A percentile compares a stretch with the other conserved stretches of the same genome.
These are phyloP conservation scores for Aspergillus neotritici DNA, from an alignment of 2,329 filamentous ascomycete species.

Conservation along the genomic window DNA sequence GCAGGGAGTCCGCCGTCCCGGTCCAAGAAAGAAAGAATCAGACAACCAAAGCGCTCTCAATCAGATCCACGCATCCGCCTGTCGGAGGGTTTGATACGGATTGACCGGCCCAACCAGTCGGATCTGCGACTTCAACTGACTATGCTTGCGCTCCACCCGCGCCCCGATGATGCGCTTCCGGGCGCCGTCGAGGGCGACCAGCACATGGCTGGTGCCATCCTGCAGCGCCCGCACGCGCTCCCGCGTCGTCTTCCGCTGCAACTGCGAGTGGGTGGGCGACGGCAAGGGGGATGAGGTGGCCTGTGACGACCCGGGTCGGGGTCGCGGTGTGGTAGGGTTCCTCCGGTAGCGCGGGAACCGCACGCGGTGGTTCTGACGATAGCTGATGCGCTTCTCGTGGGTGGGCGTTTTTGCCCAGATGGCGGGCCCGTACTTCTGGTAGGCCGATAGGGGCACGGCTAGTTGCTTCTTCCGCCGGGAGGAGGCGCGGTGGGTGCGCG, in stretches of 20 bases:
- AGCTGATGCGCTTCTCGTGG: slow-evolving; percentile 20
- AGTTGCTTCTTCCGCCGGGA: slow-evolving; percentile 19
- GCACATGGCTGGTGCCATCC: slow-evolving; percentile 22
- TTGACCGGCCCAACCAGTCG: slow-evolving; percentile 36
- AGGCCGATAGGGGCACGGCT: slow-evolving; percentile 31
- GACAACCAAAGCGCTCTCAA: slow-evolving; percentile 1
- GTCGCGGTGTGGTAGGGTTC: background rate
- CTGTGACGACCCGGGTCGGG: slow-evolving; percentile 1
- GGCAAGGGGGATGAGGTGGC: slow-evolving; percentile 15
- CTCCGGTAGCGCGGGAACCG: slow-evolving; percentile 16
- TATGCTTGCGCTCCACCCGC: slow-evolving; percentile 32
- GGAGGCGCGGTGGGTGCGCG: background rate
- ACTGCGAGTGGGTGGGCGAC: slow-evolving; percentile 15
- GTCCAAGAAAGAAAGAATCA: slow-evolving; percentile 5
- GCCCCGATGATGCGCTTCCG: slow-evolving; percentile 30
- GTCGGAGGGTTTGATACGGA: slow-evolving; percentile 20
- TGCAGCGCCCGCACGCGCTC: slow-evolving; percentile 22
- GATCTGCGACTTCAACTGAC: slow-evolving; percentile 38
- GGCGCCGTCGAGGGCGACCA: slow-evolving; percentile 27
- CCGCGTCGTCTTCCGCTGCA: slow-evolving; percentile 23
- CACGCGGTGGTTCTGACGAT: slow-evolving; percentile 15
- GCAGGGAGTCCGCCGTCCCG: too few relatives aligned
- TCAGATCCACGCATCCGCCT: slow-evolving; percentile 28
- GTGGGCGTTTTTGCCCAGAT: slow-evolving; percentile 32
- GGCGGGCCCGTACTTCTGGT: slow-evolving; percentile 33